Evolutionary conservation across 345 rosid species (phyloP).

Genomic region (Conringia planisiliqua): DNA sequence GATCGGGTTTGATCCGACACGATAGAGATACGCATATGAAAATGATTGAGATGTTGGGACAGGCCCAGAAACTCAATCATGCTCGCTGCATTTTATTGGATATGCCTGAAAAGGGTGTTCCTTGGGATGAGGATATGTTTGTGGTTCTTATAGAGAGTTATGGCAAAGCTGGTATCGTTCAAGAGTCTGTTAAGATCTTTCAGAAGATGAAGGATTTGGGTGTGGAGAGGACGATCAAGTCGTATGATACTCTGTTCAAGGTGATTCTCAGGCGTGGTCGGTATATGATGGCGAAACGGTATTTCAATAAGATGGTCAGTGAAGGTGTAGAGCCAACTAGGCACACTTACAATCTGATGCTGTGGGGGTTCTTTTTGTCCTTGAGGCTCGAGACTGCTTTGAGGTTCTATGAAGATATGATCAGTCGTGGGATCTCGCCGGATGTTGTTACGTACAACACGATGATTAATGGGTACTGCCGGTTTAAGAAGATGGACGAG

Average conservation of each 20-base stretch:
- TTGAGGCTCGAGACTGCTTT: slow-evolving; percentile 63
- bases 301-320: slow-evolving; percentile 66
- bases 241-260: slow-evolving; percentile 72
- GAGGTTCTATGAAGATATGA: slow-evolving; percentile 85
- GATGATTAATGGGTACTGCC: slow-evolving; percentile 62
- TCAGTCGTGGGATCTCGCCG: slow-evolving; percentile 49
- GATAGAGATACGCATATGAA: slow-evolving; percentile 71
- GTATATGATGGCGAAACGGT: slow-evolving; percentile 92
- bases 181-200: slow-evolving; percentile 80
- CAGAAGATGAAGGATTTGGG: slow-evolving; percentile 74
- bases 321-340: slow-evolving; percentile 75
- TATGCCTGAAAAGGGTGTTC: slow-evolving; percentile 79
- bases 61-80: slow-evolving; percentile 68
- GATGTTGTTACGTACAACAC: slow-evolving; percentile 78
- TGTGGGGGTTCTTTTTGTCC: slow-evolving; percentile 87
- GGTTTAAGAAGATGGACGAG: slow-evolving; percentile 78
- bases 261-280: slow-evolving; percentile 77
- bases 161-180: slow-evolving; percentile 82
- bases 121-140: slow-evolving; percentile 88
- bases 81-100: slow-evolving; percentile 82
- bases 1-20: slow-evolving; percentile 71
- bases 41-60: slow-evolving; percentile 74
- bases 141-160: slow-evolving; percentile 66
- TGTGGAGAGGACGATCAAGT: slow-evolving; percentile 62
- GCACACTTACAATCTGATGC: slow-evolving; percentile 76